Base-by-base conservation (phyloP, 495 filamentous ascomycete species). In the Corynascus novoguineensis region DNA sequence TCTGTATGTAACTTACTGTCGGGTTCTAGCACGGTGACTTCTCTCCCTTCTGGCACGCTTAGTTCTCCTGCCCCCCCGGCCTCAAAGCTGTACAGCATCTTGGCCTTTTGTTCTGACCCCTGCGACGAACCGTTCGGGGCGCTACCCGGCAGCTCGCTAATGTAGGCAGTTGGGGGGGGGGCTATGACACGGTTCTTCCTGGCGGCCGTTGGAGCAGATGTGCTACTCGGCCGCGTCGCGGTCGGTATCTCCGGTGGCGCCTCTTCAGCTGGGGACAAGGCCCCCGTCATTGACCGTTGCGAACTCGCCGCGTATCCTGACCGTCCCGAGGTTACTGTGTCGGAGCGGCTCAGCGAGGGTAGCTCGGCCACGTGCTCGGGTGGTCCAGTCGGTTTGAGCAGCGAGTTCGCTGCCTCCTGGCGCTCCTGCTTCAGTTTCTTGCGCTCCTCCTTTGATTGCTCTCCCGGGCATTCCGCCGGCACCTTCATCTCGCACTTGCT, bases 401-500 rank as follows among this genome's bases (percentile, higher is more conserved):
- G 55, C 14, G 81, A 68, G 62, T 85, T 86, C n/a, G 90, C 87
- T 11, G 88, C 79, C 60, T 86, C 83, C 71, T 97, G 91, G 47
- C 87, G 81, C 64, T 88, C 84, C 24, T 74, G 80, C 70, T 97
- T 97, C 48, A 93, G 74, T 63, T 88, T 92, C 77, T 96, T 97
- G 76, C 85, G 89, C 55, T 95, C 90, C 53, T 97, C 95, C 71
- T 97, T 97, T 34, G 79, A 83, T 66, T 89, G 85, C 69, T 97
- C 93, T 35, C 93, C 93, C 0, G 93, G 93, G 64, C 93, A 99
- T 63, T 92, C 87, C 4, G 93, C 89, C 0, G 93, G 91, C 1
- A 97, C 95, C 68, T 97, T 99, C 85, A 99, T 89, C 73, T 99
- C 89, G 69, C 93, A 99, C 73, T 99, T 97, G 76, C 84, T 92